Base-by-base conservation (phyloP, 345 rosid species). In the Populus euphratica region DNA sequence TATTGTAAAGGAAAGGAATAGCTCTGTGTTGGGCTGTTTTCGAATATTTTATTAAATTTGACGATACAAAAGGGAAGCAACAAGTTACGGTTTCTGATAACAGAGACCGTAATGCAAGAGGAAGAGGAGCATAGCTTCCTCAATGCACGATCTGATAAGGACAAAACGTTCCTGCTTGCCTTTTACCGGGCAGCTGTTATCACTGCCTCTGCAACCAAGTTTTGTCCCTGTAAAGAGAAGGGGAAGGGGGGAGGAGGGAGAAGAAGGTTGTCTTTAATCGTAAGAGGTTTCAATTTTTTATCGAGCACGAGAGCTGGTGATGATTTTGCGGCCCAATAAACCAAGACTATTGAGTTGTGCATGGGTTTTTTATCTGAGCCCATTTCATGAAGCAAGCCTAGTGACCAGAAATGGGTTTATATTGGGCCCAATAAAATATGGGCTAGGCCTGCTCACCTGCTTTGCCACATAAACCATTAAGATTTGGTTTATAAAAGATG, bases 111-210 rank as follows among this genome's bases (percentile, higher is more conserved):
- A 43, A 35, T 27, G 39, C n/a, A 18, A 4, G 4, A 23, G 12
- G 29, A 62, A 17, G 38, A 44, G 65, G 71, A 70, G 41, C 64
- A 11, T 17, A 78, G 59, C 61, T 50, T 66, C 67, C 73, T 49
- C 72, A 38, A 76, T 20, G 67, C 11, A 16, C 76, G 68, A 39
- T 18, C 52, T 1, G 68, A 65, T 23, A 43, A 72, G 44, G 70
- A 62, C 59, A 33, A 33, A 62, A 2, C 70, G 17, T 63, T 21
- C 63, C 63, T 52, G 61, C 25, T 54, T 54, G 25, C 61, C 61
- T 12, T 54, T 21, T 20, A 2, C 61, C 61, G 61, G 25, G 23
- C 61, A 52, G 61, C 61, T 8, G 63, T 14, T n/a, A 3, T 52
- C 11, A 9, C 29, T 1, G 27, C 29, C 63, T 9, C 63, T 9